Base-by-base conservation (phyloP, 495 filamentous ascomycete genomes). In the Lentithecium fluviatile region DNA sequence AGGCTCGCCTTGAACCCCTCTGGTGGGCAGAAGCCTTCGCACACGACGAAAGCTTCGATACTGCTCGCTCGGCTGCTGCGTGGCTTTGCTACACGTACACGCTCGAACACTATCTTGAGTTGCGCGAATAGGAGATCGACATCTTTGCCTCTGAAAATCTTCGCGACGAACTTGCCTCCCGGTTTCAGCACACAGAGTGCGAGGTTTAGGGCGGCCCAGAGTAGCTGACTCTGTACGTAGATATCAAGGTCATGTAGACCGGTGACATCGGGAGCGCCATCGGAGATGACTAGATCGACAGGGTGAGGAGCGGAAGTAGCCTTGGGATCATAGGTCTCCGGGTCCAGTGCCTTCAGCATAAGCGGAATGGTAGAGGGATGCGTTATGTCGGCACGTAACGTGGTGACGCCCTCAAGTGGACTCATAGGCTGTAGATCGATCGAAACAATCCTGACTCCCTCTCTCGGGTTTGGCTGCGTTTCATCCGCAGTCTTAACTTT, bases 221-320 rank as follows among this genome's bases (percentile, higher is more conserved):
- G 87, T 19, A 98, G 83, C 74, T 97, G 93, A 2, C 89, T 90
- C 74, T 98, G 94, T 17, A 98, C 88, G 72, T 97, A 97, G 67
- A 97, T 97, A 73, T 98, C 94, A 7, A 98, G 81, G 74, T 98
- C 94, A 71, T 98, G 94, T 2, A 98, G 78, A 21, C 94, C 94
- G 0, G 94, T 98, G 37, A 97, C 95, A 70, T 98, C 94, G 7
- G 94, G 94, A 0, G 94, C 94, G 37, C 94, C 94, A 65, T 98
- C 94, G 49, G 89, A 94, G 53, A 98, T 82, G 26, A 98, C 93
- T 4, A 98, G 83, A 67, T 96, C 91, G 21, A 96, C 91, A 0
- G 85, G 89, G 56, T 91, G 84, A 13, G 80, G 15, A 60, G 79
- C 76, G 48, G 77, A 71, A n/a, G 78, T 71, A 1, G 74, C 72